phyloP scores from a whole-genome alignment of 164 flowering plant species.

The Magnolia kwangsiensis region DNA sequence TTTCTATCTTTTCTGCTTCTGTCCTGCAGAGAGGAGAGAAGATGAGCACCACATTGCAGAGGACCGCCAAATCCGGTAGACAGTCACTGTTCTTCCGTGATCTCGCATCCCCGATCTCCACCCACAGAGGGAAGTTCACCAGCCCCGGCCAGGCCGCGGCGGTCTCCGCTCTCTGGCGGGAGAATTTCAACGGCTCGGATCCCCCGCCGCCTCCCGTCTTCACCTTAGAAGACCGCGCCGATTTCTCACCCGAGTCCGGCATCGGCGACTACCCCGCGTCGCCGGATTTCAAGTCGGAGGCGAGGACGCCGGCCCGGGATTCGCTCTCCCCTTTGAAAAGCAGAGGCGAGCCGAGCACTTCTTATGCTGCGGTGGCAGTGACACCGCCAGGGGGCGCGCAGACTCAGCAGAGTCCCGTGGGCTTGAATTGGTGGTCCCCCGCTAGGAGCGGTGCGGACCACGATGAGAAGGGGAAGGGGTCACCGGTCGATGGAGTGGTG shows the following conservation, averaged over 20 bases:
- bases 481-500: constrained; percentile 90
- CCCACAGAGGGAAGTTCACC: constrained; percentile 65
- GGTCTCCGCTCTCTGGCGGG: constrained; percentile 87
- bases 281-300: constrained; percentile 58
- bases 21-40: not conserved
- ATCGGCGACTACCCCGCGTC: constrained; percentile 60
- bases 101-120: constrained; percentile 51
- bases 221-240: constrained; percentile 82
- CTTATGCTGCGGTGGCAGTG: constrained; percentile 26
- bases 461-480: constrained; percentile 68
- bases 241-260: constrained; percentile 82
- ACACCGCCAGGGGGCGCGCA: constrained; percentile 29
- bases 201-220: constrained; percentile 94
- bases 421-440: constrained; percentile 84
- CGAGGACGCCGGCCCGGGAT: constrained; percentile 47
- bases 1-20: not conserved
- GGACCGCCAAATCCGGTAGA: constrained; percentile 40
- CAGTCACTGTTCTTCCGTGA: constrained; percentile 54
- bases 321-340: constrained; percentile 50
- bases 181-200: constrained; percentile 73
- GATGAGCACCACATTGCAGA: constrained; percentile 36
- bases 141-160: constrained; percentile 95
- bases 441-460: constrained; percentile 38
- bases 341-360: constrained; percentile 59
- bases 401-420: constrained; percentile 46